A percentile compares a stretch with the other conserved stretches of the same genome.
These are phyloP conservation scores for Lactarius akahatsu DNA, from an alignment of 768 basidiomycete species.

Conservation along the genomic window DNA sequence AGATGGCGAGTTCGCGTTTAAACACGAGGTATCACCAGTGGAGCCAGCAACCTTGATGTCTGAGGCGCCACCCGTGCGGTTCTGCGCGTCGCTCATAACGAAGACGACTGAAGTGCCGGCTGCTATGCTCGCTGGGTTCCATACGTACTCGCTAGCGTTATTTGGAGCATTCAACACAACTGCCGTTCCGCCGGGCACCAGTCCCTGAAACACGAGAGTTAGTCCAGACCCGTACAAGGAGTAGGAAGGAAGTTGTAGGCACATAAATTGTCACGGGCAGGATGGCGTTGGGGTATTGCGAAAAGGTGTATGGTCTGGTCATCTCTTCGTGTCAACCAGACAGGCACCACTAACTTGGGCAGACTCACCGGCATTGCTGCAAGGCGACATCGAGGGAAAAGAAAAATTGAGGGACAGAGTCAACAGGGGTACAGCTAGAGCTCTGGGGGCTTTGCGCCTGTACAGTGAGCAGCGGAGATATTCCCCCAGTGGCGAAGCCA, in stretches of 20 bases:
- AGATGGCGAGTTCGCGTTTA: constrained; percentile 53
- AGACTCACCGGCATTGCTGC: constrained; percentile 58
- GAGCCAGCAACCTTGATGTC: constrained; percentile 48
- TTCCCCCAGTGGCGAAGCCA: constrained; percentile 68
- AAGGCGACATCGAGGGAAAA: constrained; percentile 54
- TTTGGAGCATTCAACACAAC: constrained; percentile 46
- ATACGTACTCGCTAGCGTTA: constrained; percentile 45
- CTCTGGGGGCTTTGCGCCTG: constrained; percentile 42
- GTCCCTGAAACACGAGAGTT: constrained; percentile 41
- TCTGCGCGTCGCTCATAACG: constrained; percentile 50
- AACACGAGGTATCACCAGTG: constrained; percentile 51
- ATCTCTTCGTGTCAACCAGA: not conserved
- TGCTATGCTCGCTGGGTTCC: constrained; percentile 52
- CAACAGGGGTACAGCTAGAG: constrained; percentile 49
- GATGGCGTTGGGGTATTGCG: constrained; percentile 44
- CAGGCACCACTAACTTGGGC: not conserved
- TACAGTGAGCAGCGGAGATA: constrained; percentile 49
- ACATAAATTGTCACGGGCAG: constrained; percentile 59
- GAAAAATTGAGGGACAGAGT: constrained; percentile 46
- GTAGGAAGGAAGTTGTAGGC: constrained; percentile 28
- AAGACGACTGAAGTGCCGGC: constrained; percentile 61
- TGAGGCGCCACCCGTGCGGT: constrained; percentile 59
- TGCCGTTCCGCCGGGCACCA: constrained; percentile 61
- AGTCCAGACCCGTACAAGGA: constrained; percentile 12
- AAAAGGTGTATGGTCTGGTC: constrained; percentile 26